phyloP scores from a whole-genome alignment of 495 filamentous ascomycete genomes.

The Talaromyces thailandensis region DNA sequence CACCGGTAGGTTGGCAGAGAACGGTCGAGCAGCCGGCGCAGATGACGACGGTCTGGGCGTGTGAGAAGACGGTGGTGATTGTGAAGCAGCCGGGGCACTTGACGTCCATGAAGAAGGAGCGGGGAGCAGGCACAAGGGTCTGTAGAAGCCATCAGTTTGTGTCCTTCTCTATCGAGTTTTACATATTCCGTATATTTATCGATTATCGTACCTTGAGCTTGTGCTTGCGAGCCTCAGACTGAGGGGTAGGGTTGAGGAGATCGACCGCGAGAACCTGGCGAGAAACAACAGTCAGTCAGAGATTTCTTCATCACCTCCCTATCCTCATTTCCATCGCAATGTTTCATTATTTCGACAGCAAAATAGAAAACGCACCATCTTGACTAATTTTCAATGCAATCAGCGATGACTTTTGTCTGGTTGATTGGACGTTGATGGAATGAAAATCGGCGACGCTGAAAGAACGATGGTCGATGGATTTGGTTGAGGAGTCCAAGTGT shows the following conservation, averaged over 20 bases:
- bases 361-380: constrained; percentile 32
- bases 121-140: constrained; percentile 88
- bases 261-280: constrained; percentile 98
- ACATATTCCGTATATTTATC: constrained; percentile 21
- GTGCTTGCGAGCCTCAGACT: constrained; percentile 95
- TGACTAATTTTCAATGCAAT: constrained; percentile 38
- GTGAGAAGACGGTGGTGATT: constrained; percentile 99
- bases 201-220: constrained; percentile 82
- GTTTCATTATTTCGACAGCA: neutral
- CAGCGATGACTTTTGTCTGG: constrained; percentile 22
- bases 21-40: constrained; percentile 96
- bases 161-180: constrained; percentile 6
- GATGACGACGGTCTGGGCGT: constrained; percentile 99
- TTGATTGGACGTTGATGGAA: constrained; percentile 42
- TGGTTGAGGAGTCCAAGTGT: constrained; percentile 2
- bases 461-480: constrained; percentile 28
- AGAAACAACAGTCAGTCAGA: constrained; percentile 14
- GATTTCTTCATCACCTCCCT: neutral
- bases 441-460: constrained; percentile 26
- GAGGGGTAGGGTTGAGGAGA: constrained; percentile 95
- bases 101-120: constrained; percentile 99
- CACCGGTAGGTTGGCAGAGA: constrained; percentile 96
- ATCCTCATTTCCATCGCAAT: neutral
- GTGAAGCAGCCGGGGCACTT: constrained; percentile 99
- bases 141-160: constrained; percentile 23